Conservation (phyloP, 2,329 filamentous ascomycete species). For the Colletotrichum melonis region DNA sequence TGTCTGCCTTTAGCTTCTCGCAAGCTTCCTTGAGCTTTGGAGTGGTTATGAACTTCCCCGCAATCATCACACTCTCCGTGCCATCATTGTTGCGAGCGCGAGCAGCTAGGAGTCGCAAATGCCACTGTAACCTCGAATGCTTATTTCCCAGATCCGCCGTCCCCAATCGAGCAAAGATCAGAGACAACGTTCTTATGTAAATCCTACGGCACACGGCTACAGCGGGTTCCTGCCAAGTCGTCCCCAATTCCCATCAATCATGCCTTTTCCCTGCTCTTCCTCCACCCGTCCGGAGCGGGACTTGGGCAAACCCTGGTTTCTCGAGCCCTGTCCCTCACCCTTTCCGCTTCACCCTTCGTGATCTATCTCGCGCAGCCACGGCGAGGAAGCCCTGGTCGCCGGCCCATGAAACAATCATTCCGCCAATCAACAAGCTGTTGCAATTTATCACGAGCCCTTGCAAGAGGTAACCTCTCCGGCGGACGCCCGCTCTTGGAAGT, state of each 20-base stretch:
- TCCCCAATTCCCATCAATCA: constrained; percentile 32
- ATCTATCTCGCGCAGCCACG: constrained; percentile 23
- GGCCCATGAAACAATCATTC: constrained; percentile 28
- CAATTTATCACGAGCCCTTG: constrained; percentile 6
- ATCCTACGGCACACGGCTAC: neutral
- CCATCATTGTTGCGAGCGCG: neutral
- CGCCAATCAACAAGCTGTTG: constrained; percentile 27
- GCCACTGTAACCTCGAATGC: constrained; percentile 16
- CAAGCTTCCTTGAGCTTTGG: neutral
- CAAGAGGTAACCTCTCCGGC: constrained; percentile 19
- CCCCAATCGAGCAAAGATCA: neutral
- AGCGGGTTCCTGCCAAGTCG: constrained; percentile 20
- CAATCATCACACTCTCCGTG: neutral
- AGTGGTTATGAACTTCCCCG: neutral
- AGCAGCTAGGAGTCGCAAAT: neutral
- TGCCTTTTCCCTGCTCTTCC: constrained; percentile 10
- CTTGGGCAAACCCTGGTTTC: neutral
- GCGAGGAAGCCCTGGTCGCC: constrained; percentile 16
- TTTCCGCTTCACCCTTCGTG: constrained; percentile 4
- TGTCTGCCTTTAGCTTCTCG: neutral
- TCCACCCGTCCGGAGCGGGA: constrained; percentile 24
- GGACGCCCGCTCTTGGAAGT: constrained; percentile 7
- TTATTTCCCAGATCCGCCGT: neutral
- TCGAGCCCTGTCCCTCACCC: constrained; percentile 13
- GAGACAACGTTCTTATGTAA: neutral